A percentile compares a stretch with the other conserved stretches of the same genome.
Evolutionary conservation across 2,329 filamentous ascomycete genomes (phyloP).

Genomic region (Botrytis cinerea): DNA sequence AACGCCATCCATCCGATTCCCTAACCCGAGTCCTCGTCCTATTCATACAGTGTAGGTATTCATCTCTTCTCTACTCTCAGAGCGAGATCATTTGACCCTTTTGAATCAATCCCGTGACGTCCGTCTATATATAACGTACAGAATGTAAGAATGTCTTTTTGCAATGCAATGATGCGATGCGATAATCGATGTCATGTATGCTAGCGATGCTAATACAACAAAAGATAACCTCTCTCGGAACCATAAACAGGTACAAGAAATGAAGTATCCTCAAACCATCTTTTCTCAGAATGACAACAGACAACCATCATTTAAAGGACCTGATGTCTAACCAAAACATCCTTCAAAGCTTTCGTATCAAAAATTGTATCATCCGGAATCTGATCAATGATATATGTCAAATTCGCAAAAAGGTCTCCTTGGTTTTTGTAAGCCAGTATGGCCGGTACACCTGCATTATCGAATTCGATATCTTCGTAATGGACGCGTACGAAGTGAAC

Average conservation of each 20-base stretch:
- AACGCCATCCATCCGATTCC: background rate
- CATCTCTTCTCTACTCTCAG: background rate
- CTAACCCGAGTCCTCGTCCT: background rate
- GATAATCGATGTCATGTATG: background rate
- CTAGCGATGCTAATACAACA: background rate
- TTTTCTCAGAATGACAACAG: background rate
- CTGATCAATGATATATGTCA: constrained; percentile 84
- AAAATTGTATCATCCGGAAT: constrained; percentile 70
- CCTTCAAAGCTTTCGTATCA: constrained; percentile 54
- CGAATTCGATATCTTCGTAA: constrained; percentile 91
- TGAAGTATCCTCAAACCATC: background rate
- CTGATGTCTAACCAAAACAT: constrained; percentile 54
- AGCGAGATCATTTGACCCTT: too few relatives aligned
- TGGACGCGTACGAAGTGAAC: constrained; percentile 90
- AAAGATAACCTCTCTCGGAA: background rate
- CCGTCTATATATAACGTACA: constrained; percentile 1
- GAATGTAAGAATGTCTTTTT: background rate
- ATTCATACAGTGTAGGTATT: constrained; percentile 6
- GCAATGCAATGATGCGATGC: background rate
- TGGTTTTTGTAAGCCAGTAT: constrained; percentile 83
- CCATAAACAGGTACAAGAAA: constrained; percentile 9
- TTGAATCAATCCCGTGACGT: background rate
- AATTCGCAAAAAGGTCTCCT: constrained; percentile 86
- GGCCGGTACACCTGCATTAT: constrained; percentile 82
- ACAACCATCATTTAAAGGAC: constrained; percentile 41